Percentiles rank a stretch among this genome's conserved stretches.
Evolutionary conservation across 164 flowering plant genomes (phyloP).

Genomic region (Platanus orientalis): DNA sequence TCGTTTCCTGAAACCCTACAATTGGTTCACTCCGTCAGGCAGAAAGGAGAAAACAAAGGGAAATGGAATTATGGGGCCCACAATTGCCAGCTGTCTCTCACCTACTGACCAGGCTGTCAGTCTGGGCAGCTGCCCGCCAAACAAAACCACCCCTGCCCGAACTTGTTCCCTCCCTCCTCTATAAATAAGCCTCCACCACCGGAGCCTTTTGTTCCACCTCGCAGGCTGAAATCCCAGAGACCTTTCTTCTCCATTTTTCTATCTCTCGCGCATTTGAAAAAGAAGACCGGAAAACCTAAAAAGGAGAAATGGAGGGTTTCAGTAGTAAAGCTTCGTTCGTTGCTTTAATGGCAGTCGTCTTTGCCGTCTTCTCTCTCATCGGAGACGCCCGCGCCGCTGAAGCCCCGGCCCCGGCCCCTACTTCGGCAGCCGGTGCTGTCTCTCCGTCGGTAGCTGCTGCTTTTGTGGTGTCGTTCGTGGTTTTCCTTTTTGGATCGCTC

Average conservation of each 20-base stretch:
- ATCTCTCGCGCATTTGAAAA: too few relatives aligned
- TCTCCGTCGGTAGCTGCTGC: slow-evolving; percentile 29
- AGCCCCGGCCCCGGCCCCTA: slow-evolving; percentile 44
- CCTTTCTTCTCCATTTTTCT: too few relatives aligned
- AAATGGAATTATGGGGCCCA: too few relatives aligned
- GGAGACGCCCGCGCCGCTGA: slow-evolving; percentile 27
- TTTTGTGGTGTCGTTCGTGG: slow-evolving; percentile 19
- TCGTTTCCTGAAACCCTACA: too few relatives aligned
- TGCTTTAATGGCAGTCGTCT: slow-evolving; percentile 21
- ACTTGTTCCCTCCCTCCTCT: neutral
- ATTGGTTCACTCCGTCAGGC: too few relatives aligned
- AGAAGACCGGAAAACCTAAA: neutral
- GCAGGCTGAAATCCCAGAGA: too few relatives aligned
- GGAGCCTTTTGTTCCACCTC: too few relatives aligned
- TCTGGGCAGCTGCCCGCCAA: too few relatives aligned
- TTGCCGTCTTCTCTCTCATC: slow-evolving; percentile 16
- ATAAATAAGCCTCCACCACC: neutral
- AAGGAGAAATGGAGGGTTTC: slow-evolving; percentile 16
- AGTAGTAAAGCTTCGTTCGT: slow-evolving; percentile 7
- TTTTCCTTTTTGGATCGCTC: slow-evolving; percentile 28
- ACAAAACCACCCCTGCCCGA: neutral
- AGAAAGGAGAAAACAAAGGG: too few relatives aligned
- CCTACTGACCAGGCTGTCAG: too few relatives aligned
- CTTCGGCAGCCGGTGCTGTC: slow-evolving; percentile 26
- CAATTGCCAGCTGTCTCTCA: too few relatives aligned